Percentiles rank a stretch among this genome's conserved stretches.
Conservation (phyloP, 2,329 filamentous ascomycete genomes). For the Trichophyton schoenleinii region DNA sequence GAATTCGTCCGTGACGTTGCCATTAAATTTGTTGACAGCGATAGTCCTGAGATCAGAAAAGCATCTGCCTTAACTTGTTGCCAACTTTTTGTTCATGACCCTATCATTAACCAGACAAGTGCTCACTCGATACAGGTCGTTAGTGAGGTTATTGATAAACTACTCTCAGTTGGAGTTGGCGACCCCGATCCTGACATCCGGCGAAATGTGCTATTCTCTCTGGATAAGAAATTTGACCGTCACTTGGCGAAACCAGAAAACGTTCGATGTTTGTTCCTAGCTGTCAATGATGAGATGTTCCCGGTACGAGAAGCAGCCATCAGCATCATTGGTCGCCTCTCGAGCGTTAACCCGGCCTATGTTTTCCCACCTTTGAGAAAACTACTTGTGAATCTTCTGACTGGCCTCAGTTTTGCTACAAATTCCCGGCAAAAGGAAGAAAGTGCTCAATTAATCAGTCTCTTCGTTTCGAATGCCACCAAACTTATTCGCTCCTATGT, state of each 20-base stretch:
- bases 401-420: conserved; percentile 91
- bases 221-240: conserved; percentile 88
- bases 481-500: conserved; percentile 92
- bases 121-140: conserved; percentile 95
- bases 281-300: conserved; percentile 89
- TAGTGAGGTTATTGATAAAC: conserved; percentile 91
- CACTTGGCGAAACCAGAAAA: conserved; percentile 97
- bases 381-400: conserved; percentile 87
- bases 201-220: conserved; percentile 70
- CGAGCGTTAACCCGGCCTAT: conserved; percentile 85
- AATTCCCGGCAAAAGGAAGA: conserved; percentile 92
- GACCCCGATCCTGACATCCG: conserved; percentile 84
- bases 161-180: conserved; percentile 86
- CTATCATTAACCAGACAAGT: conserved; percentile 95
- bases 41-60: conserved; percentile 84
- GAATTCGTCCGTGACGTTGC: conserved; percentile 98
- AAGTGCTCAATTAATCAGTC: conserved; percentile 80
- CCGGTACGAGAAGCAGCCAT: conserved; percentile 88
- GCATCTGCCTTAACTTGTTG: conserved; percentile 94
- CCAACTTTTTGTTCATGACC: conserved; percentile 91
- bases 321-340: conserved; percentile 86
- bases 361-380: conserved; percentile 93
- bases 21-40: conserved; percentile 94
- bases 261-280: conserved; percentile 86
- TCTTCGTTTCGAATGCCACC: conserved; percentile 86